A percentile compares a stretch with the other conserved stretches of the same genome.
Evolutionary conservation across 164 flowering plant species (phyloP).

Genomic region (Paratinospora sagittata): DNA sequence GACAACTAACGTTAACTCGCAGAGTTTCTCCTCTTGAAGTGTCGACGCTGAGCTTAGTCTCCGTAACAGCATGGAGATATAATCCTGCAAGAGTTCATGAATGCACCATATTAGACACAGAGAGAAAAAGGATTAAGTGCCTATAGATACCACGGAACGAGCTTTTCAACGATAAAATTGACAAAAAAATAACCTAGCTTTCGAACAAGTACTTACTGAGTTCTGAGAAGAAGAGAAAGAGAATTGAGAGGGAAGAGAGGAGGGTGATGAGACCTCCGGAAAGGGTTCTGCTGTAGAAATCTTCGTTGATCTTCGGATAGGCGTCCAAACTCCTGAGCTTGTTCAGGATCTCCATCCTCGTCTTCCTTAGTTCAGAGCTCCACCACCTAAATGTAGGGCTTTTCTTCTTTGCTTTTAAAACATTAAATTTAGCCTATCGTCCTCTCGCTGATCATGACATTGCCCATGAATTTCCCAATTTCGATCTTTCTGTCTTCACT

Average conservation of each 20-base stretch:
- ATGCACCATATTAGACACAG: slow-evolving; percentile 41
- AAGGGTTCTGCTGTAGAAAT: slow-evolving; percentile 66
- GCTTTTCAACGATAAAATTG: no score
- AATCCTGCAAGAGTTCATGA: slow-evolving; percentile 16
- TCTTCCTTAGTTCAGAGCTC: not conserved
- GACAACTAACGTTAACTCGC: slow-evolving; percentile 26
- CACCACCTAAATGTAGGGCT: not conserved
- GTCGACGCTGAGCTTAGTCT: slow-evolving; percentile 26
- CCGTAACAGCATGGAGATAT: slow-evolving; percentile 28
- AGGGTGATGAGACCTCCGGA: slow-evolving; percentile 72
- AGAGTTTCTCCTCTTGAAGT: slow-evolving; percentile 34
- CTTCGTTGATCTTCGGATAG: slow-evolving; percentile 72
- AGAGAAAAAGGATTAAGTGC: slow-evolving; percentile 29
- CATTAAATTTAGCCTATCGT: not conserved
- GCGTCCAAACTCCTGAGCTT: slow-evolving; percentile 59
- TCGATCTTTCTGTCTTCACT: slow-evolving; percentile 2
- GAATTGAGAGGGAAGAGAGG: slow-evolving; percentile 48
- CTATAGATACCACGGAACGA: not conserved
- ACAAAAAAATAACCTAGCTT: no score
- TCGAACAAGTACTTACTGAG: slow-evolving; percentile 32
- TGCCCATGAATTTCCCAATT: not conserved
- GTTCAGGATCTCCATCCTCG: slow-evolving; percentile 30
- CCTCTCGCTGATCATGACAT: not conserved
- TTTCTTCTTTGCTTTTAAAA: no score
- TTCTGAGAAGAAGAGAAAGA: slow-evolving; percentile 67